Evolutionary conservation across 176 grass and related monocot genomes (phyloP).

Genomic region (Carex pumila): DNA sequence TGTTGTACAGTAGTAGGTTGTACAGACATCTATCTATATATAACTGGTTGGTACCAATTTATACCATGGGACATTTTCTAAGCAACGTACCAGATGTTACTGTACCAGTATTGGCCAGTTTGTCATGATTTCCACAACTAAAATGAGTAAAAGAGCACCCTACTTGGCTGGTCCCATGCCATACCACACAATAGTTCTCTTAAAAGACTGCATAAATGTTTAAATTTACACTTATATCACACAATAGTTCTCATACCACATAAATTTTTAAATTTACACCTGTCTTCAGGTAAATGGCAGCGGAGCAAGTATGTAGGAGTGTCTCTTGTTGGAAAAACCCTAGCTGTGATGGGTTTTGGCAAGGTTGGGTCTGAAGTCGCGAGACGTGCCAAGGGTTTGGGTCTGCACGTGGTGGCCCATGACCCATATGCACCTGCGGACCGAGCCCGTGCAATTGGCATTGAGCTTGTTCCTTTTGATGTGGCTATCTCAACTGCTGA

Average conservation of each 20-base stretch:
- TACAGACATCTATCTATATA: neutral
- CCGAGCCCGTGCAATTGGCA: constrained; percentile 67
- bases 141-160: neutral
- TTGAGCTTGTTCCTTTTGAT: constrained; percentile 80
- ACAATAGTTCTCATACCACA: neutral
- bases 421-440: constrained; percentile 81
- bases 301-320: constrained; percentile 74
- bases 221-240: neutral
- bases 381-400: constrained; percentile 66
- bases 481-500: constrained; percentile 70
- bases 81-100: neutral
- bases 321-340: constrained; percentile 72
- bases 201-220: neutral
- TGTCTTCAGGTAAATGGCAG: constrained; percentile 70
- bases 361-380: constrained; percentile 96
- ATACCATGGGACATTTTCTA: neutral
- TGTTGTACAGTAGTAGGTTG: neutral
- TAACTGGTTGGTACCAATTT: neutral
- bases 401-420: constrained; percentile 69
- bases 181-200: neutral
- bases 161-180: neutral
- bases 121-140: neutral
- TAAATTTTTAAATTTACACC: neutral
- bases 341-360: constrained; percentile 85
- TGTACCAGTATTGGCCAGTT: neutral